Percentiles rank a stretch among this genome's conserved stretches.
Conservation (phyloP, 2,329 filamentous ascomycete genomes). For the Fonsecaea monophora region DNA sequence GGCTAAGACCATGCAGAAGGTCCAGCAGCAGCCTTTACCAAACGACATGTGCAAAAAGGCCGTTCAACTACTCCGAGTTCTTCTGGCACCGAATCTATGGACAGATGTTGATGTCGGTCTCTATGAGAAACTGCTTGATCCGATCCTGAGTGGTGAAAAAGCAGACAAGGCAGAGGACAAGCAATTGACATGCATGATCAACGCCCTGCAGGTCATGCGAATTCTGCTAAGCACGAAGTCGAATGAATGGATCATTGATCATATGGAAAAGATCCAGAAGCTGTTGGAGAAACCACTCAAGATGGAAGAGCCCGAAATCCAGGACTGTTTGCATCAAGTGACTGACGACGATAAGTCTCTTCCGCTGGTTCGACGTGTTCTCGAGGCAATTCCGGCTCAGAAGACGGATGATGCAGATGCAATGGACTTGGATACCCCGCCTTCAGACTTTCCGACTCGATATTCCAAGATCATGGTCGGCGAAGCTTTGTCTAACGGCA, state of each 20-base stretch:
- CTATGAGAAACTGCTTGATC: constrained; percentile 87
- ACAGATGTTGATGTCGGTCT: constrained; percentile 89
- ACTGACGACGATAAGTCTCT: constrained; percentile 73
- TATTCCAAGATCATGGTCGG: constrained; percentile 86
- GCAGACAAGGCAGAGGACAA: constrained; percentile 82
- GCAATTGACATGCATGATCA: constrained; percentile 73
- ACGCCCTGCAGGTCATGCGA: constrained; percentile 89
- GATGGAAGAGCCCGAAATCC: constrained; percentile 88
- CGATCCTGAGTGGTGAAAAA: constrained; percentile 82
- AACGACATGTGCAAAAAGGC: constrained; percentile 87
- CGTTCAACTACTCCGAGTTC: constrained; percentile 78
- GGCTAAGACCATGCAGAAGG: constrained; percentile 50
- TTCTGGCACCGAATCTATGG: constrained; percentile 89
- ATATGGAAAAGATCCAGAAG: constrained; percentile 79
- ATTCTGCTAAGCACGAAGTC: constrained; percentile 86
- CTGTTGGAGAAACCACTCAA: constrained; percentile 87
- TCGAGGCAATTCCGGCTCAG: constrained; percentile 88
- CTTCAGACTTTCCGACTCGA: constrained; percentile 78
- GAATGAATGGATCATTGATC: constrained; percentile 87
- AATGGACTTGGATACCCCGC: constrained; percentile 73
- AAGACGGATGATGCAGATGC: constrained; percentile 85
- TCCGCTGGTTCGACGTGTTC: constrained; percentile 62
- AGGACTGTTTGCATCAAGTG: constrained; percentile 83
- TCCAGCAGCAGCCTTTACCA: constrained; percentile 60
- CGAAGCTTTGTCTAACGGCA: constrained; percentile 80